Evolutionary conservation across 2,329 filamentous ascomycete species (phyloP), one percentile per base, ranked within the genome.

Genomic region (Didymella sp.): DNA sequence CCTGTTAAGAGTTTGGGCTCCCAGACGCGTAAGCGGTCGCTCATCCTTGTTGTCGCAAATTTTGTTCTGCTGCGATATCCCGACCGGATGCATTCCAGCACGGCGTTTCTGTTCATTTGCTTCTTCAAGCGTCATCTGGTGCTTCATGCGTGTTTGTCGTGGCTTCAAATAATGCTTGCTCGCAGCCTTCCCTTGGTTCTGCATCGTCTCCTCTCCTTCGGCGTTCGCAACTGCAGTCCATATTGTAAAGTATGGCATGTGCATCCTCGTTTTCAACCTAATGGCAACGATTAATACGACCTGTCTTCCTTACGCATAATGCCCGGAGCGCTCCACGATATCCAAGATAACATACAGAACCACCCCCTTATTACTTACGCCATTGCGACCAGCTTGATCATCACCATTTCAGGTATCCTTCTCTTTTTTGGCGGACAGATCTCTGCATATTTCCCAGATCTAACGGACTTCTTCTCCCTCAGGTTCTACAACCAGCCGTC

Each of bases 61-160:
- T 69, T 65, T 54, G 62, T 65, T 67, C 67, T 65, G 67, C 67
- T 64, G 61, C 68, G 64, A 73, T 71, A 70, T 71, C 68, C 67
- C 66, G 65, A 60, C 64, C 58, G 58, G 51, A 53, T 62, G 67
- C 69, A 73, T 73, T 61, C 67, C 66, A 70, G 60, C 62, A 65
- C 56, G 64, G 67, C 67, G 71, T 72, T 63, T 57, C 53, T 59
- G 59, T 57, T 61, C 60, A 63, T 61, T 66, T 63, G 53, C 54
- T 53, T 61, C 58, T 58, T 59, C 59, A 66, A 60, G 64, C 51
- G 59, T 70, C 54, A 70, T 65, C 62, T 63, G 47, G 47, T 59
- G 60, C 58, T 60, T 60, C 58, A 68, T 67, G 61, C 67, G 56
- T 51, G 51, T 41, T 40, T 55, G 37, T 40, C 27, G 51, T 58